These are phyloP conservation scores for Colletotrichum endophyticum DNA, from an alignment of 2,329 filamentous ascomycete genomes.

Conservation along the genomic window DNA sequence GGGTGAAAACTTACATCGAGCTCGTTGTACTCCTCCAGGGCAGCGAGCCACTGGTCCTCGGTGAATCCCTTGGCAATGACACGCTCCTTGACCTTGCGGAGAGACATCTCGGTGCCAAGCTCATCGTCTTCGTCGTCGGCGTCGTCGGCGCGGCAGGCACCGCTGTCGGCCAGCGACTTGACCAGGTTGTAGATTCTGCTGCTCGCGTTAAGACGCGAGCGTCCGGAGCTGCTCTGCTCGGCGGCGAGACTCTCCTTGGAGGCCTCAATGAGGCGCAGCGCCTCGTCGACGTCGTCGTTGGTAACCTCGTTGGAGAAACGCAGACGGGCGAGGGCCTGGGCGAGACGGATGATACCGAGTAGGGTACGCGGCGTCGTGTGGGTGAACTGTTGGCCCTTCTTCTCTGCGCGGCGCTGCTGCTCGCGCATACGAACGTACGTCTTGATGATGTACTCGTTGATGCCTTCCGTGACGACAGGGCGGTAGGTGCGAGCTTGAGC, in stretches of 20 bases:
- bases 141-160: slow-evolving; percentile 80
- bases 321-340: slow-evolving; percentile 90
- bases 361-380: slow-evolving; percentile 95
- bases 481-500: slow-evolving; percentile 90
- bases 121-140: slow-evolving; percentile 60
- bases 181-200: slow-evolving; percentile 96
- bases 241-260: slow-evolving; percentile 89
- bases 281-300: slow-evolving; percentile 94
- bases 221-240: slow-evolving; percentile 61
- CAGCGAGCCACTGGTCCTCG: slow-evolving; percentile 85
- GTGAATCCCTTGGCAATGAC: slow-evolving; percentile 98
- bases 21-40: slow-evolving; percentile 87
- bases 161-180: slow-evolving; percentile 83
- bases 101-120: slow-evolving; percentile 72
- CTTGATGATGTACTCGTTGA: slow-evolving; percentile 96
- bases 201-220: slow-evolving; percentile 77
- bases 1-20: slow-evolving; percentile 76
- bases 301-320: slow-evolving; percentile 86
- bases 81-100: slow-evolving; percentile 87
- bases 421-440: slow-evolving; percentile 96
- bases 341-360: slow-evolving; percentile 88
- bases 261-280: slow-evolving; percentile 86
- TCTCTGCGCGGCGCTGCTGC: slow-evolving; percentile 89
- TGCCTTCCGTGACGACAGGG: slow-evolving; percentile 80
- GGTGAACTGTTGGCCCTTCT: slow-evolving; percentile 88